Evolutionary conservation across 192 early-diverging fungal genomes (phyloP), one percentile per base, ranked within the genome.

Genomic region (Chytriomyces hyalinus): DNA sequence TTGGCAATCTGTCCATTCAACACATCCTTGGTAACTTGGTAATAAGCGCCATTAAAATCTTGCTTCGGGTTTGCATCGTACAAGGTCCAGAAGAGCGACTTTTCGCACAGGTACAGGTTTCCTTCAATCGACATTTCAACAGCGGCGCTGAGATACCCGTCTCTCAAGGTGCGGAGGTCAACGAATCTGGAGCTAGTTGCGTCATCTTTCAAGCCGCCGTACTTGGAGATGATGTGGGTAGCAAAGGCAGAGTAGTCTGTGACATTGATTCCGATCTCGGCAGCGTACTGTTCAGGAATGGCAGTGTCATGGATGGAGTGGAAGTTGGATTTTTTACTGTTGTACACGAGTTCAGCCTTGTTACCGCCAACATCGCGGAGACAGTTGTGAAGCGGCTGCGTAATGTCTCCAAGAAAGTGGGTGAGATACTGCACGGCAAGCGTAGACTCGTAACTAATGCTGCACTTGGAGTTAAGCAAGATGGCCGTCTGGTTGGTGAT

Each of bases 361-460:
- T 57, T 81, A 28, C 83, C 84, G 46, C 84, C 84, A 24, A 13
- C 20, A 8, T 70, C 70, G 28, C 78, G 65, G 44, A 73, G 70
- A 65, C 81, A 82, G 70, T 73, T 75, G 77, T 86, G 84, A 15
- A 86, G 82, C 15, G 84, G 84, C 71, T 86, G 81, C 0, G 80
- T 67, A 57, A 86, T 80, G 61, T 86, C 84, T 15, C 84, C 84
- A 26, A 84, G 5, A 78, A 84, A 86, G 78, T 86, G 84, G 3
- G 79, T 60, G 24, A 86, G 67, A 68, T 79, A 86, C 62, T 77
- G 76, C 9, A 78, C 9, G 7, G 76, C 76, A 8, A 22, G 28
- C 10, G 72, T 64, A 20, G 61, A 20, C 22, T 28, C 67, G 26
- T 50, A 8, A 10, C 11, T 36, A 24, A 57, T 17, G 6, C 11